Evolutionary conservation across 352 stramenopile species (phyloP), one percentile per base, ranked within the genome.

Genomic region (Phytophthora pini): DNA sequence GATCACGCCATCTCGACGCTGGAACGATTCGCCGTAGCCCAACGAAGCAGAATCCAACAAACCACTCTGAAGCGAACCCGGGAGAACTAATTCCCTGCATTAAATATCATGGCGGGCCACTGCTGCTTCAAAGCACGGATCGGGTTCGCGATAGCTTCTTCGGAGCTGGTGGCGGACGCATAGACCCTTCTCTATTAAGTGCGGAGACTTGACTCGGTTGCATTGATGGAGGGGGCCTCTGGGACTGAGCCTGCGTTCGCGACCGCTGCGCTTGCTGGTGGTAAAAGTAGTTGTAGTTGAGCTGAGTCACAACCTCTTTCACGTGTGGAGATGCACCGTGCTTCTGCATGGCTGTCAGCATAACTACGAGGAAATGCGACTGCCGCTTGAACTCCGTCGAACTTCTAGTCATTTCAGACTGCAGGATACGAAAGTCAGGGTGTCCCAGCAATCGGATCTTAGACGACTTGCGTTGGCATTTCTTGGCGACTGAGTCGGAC

Each of bases 231-330:
- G 31, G n/a, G 11, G 51, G 31, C 8, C 56, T 43, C 15, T 58
- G 50, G 32, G 47, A 10, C 27, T 50, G 39, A 10, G 38, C 5
- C 24, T 58, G 47, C 2, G 46, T 13, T 59, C 47, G 56, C n/a
- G 60, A 50, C 32, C 39, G 55, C 2, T 47, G 53, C 52, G 80
- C 57, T 73, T 78, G 56, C 10, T 72, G 44, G 58, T 88, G 77
- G 46, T 90, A 90, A 38, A 82, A 90, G 54, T 75, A 80, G 48
- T 94, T 94, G 71, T 82, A 94, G 56, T 91, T 94, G 45, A 94
- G 78, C 27, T 89, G 79, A 13, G 80, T 77, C 22, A 90, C 58
- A 20, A 93, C 75, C 44, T 92, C 78, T 17, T 76, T 83, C 13
- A 93, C 77, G 58, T 94, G 77, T 9, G 82, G 72, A 12, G 82